Percentiles rank a stretch among this genome's conserved stretches.
phyloP scores from a whole-genome alignment of 176 grass and related monocot genomes.

The Juncus inflexus region DNA sequence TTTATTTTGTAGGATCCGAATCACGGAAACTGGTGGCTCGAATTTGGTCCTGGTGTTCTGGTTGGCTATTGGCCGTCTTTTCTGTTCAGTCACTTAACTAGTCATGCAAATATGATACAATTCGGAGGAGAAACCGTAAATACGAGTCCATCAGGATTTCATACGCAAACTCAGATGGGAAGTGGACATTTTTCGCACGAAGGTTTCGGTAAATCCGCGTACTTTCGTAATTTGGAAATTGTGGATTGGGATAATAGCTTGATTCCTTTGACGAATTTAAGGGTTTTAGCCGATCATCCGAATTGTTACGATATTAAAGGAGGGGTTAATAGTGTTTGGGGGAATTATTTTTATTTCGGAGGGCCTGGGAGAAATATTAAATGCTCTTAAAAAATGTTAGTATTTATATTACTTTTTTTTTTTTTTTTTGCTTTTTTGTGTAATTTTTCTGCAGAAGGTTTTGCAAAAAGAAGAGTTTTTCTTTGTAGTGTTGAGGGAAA shows the following conservation, averaged over 20 bases:
- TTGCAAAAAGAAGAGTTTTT: conserved; percentile 7
- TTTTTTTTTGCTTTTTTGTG: conserved; percentile 1
- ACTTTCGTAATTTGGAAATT: conserved; percentile 85
- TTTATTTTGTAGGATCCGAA: conserved; percentile 59
- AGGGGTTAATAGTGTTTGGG: conserved; percentile 65
- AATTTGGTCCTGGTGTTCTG: conserved; percentile 69
- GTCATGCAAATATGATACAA: conserved; percentile 85
- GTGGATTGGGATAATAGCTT: conserved; percentile 91
- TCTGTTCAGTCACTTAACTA: conserved; percentile 74
- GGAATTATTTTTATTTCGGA: conserved; percentile 93
- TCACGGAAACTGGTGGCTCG: conserved; percentile 95
- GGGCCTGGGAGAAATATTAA: conserved; percentile 60
- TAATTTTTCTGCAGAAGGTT: conserved; percentile 1
- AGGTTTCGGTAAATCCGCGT: conserved; percentile 56
- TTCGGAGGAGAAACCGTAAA: conserved; percentile 90
- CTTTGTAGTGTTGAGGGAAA: background rate
- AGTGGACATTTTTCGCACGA: conserved; percentile 69
- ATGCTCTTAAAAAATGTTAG: conserved; percentile 32
- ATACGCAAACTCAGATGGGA: conserved; percentile 89
- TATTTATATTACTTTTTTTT: no score
- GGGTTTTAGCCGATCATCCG: conserved; percentile 72
- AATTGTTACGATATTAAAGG: conserved; percentile 84
- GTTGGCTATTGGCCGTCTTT: conserved; percentile 87
- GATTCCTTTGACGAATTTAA: conserved; percentile 56
- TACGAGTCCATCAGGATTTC: conserved; percentile 40